Conservation (phyloP, 345 rosid genomes). For the Eucalyptus albens region DNA sequence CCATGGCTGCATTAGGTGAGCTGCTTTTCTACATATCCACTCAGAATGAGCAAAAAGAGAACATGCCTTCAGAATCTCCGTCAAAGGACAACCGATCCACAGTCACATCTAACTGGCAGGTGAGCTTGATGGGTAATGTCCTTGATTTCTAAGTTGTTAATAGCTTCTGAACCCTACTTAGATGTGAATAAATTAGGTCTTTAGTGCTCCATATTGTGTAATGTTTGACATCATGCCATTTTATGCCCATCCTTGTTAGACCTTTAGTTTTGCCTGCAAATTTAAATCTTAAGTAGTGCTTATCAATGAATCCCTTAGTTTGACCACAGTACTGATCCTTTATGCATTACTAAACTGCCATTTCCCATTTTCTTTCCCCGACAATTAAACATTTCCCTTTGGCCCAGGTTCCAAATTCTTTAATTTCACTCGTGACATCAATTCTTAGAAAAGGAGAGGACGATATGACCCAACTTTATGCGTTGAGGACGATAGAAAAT, state of each 20-base stretch:
- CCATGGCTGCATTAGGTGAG: slow-evolving; percentile 98
- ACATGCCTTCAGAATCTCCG: slow-evolving; percentile 64
- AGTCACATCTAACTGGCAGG: slow-evolving; percentile 74
- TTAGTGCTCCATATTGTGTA: neutral
- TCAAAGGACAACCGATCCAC: slow-evolving; percentile 59
- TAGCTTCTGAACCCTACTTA: neutral
- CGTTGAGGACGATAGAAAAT: slow-evolving; percentile 90
- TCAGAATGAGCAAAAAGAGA: slow-evolving; percentile 70
- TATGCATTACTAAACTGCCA: neutral
- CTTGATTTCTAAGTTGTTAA: neutral
- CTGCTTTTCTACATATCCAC: slow-evolving; percentile 91
- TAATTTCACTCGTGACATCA: slow-evolving; percentile 85
- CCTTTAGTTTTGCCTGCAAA: neutral
- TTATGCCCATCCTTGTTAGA: neutral
- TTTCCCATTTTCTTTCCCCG: neutral
- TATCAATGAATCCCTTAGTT: neutral
- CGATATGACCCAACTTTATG: slow-evolving; percentile 88
- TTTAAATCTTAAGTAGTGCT: neutral
- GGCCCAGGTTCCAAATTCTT: slow-evolving; percentile 84
- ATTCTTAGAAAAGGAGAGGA: slow-evolving; percentile 95
- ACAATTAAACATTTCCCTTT: neutral
- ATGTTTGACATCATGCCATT: neutral
- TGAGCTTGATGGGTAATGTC: slow-evolving; percentile 4
- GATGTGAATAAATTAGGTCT: neutral
- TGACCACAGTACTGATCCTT: neutral